A percentile compares a stretch with the other conserved stretches of the same genome.
phyloP scores from a whole-genome alignment of 75 land plant species.

The Selaginella moellendorffii region DNA sequence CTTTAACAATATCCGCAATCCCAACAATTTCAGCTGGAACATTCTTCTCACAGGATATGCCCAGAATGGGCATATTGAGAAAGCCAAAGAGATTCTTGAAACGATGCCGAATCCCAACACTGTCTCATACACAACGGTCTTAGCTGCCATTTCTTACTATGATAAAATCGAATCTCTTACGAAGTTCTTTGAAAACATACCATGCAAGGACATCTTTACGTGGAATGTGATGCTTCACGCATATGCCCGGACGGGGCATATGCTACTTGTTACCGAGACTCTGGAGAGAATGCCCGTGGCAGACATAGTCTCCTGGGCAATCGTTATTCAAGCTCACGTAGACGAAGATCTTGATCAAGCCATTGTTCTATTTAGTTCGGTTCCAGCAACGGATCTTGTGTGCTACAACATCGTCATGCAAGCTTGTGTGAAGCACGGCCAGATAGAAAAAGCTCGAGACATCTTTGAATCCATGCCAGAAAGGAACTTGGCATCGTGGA shows the following conservation, averaged over 20 bases:
- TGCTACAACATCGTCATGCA: not conserved
- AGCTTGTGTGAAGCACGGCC: not conserved
- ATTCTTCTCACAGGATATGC: not conserved
- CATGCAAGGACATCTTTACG: not conserved
- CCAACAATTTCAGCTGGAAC: not conserved
- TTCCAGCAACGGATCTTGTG: not conserved
- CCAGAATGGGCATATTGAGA: not conserved
- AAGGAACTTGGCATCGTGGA: not conserved
- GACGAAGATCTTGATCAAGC: not conserved
- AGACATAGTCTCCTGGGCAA: not conserved
- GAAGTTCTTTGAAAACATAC: not conserved
- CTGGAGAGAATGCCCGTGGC: not conserved
- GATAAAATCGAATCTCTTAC: not conserved
- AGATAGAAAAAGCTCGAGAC: not conserved
- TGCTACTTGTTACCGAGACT: not conserved
- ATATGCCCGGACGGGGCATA: not conserved
- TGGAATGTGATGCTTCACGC: not conserved
- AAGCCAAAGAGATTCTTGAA: not conserved
- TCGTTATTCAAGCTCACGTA: not conserved
- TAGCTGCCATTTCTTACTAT: not conserved
- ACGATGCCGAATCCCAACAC: not conserved
- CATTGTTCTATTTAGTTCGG: not conserved
- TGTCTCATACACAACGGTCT: not conserved
- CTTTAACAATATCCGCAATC: not conserved
- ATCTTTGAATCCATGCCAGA: not conserved